Evolutionary conservation across 106 monocot species (phyloP).

Genomic region (Gastrodia elata): DNA sequence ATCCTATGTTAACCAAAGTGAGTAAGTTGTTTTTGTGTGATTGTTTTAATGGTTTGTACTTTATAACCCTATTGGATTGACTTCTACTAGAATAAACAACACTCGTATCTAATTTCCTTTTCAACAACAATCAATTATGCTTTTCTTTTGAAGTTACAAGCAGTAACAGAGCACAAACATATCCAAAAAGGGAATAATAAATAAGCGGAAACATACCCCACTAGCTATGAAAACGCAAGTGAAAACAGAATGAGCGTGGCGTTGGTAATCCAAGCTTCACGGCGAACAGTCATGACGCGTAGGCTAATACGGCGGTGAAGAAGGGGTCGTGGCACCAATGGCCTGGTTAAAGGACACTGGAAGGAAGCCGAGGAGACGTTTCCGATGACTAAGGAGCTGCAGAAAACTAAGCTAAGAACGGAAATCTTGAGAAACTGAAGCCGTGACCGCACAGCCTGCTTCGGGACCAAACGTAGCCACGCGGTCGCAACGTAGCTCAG

Average conservation of each 20-base stretch:
- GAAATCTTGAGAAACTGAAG: constrained; percentile 31
- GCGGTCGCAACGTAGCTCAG: constrained; percentile 30
- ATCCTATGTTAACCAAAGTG: no score
- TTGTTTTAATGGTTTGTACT: no score
- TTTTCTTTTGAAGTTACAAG: no score
- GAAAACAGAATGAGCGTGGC: constrained; percentile 15
- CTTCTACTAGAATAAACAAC: no score
- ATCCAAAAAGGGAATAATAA: no score
- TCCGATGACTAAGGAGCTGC: constrained; percentile 30
- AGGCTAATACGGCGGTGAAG: constrained; percentile 34
- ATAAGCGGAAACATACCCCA: constrained; percentile 14
- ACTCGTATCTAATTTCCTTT: no score
- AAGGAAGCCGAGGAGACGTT: constrained; percentile 23
- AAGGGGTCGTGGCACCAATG: constrained; percentile 33
- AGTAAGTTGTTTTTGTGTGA: no score
- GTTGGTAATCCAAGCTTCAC: constrained; percentile 32
- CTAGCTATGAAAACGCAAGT: constrained; percentile 20
- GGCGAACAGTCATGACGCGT: constrained; percentile 20
- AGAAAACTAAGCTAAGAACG: constrained; percentile 29
- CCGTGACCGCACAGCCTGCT: constrained; percentile 20
- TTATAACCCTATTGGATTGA: no score
- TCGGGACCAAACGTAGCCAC: constrained; percentile 18
- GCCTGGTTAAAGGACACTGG: constrained; percentile 31
- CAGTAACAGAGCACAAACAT: no score
- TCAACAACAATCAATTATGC: no score